Conservation (phyloP, 352 stramenopile genomes). For the Globisporangium parvum region DNA sequence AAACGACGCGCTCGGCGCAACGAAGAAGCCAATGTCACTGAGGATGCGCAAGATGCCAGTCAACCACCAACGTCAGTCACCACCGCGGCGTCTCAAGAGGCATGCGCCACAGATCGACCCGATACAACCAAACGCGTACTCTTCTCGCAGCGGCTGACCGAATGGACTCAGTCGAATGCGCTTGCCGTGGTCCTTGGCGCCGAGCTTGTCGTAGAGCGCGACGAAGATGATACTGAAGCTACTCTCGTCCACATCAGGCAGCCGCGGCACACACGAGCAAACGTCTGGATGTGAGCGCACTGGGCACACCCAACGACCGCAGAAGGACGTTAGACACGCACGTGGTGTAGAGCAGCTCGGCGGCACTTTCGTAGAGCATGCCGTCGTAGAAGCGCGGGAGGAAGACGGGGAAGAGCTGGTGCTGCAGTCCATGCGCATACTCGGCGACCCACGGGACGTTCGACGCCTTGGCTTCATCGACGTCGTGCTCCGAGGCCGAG, state of each 20-base stretch:
- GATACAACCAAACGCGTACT: constrained; percentile 14
- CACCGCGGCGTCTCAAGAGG: too few species aligned
- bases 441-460: constrained; percentile 48
- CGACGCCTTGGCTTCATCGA: constrained; percentile 25
- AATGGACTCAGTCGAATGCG: constrained; percentile 34
- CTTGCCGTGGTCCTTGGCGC: constrained; percentile 14
- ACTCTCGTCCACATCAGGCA: background rate
- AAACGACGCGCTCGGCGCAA: constrained; percentile 35
- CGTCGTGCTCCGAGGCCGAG: constrained; percentile 31
- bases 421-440: constrained; percentile 44
- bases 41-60: background rate
- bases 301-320: too few species aligned
- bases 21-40: constrained; percentile 46
- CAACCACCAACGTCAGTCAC: background rate
- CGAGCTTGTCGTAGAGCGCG: constrained; percentile 36
- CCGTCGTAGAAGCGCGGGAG: constrained; percentile 36
- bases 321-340: too few species aligned
- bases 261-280: background rate
- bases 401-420: constrained; percentile 45
- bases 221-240: constrained; percentile 44
- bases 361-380: constrained; percentile 28
- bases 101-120: too few species aligned
- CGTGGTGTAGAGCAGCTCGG: constrained; percentile 34
- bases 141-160: constrained; percentile 26
- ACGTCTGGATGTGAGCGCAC: background rate